Base-by-base conservation (phyloP, 2,329 filamentous ascomycete genomes). In the Dendryphion nanum region DNA sequence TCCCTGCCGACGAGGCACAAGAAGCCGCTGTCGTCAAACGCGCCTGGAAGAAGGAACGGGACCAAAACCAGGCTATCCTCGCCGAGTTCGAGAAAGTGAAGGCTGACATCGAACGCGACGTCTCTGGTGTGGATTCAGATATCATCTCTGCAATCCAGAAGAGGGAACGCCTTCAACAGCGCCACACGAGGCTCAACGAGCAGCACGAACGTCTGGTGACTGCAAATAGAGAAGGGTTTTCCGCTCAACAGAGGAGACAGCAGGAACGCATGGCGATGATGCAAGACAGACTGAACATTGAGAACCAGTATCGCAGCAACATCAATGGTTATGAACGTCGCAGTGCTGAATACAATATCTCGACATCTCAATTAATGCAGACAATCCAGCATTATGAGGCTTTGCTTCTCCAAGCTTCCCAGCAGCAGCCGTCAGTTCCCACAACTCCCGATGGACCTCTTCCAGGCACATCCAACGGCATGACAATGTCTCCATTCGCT, bases 141-240 rank as follows among this genome's bases (percentile, higher is more conserved):
- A 77, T 83, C 53, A 69, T 73, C 15, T 75, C 75, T 45, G 70
- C 83, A 19, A 76, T 82, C 55, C 78, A 80, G 40, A 86, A 86
- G 63, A 77, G 79, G 34, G 86, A 87, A 68, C 86, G 86, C 67
- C 81, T 88, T 29, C 78, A 80, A 38, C 75, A 78, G 18, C 82
- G 86, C 35, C 83, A 86, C 51, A 75, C 76, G 57, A 87, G 87
- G 69, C 79, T 88, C 17, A 81, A 85, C 48, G 82, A 79, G 48
- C 85, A 89, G 63, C 76, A 85, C 50, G 80, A 82, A 39, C 81
- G 82, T 51, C 82, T 89, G 51, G 75, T 77, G 17, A 80, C 84
- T 50, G 84, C 84, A 50, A 86, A 86, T 59, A 75, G 73, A 35
- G 76, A 81, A 33, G 81, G 80, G 1, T 70, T 82, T 15, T 76